Base-by-base conservation (phyloP, 169 alveolate genomes). In the Eimeria sp. region DNA sequence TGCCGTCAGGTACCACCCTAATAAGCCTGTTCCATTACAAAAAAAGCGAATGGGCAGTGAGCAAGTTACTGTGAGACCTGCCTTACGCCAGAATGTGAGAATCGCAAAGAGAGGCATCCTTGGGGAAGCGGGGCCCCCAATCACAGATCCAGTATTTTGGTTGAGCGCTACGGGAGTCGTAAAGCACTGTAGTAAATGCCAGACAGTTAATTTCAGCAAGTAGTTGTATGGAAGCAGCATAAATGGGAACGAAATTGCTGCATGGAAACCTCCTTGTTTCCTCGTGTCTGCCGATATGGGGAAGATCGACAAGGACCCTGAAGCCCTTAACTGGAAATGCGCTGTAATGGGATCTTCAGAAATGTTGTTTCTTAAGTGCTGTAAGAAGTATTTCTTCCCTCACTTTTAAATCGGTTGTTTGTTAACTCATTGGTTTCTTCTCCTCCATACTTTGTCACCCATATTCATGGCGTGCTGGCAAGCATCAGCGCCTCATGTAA, bases 51-150 rank as follows among this genome's bases (percentile, higher is more conserved):
- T 2, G 7, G 14, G 16, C 54, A 13, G 4, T 72, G 54, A 5
- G 27, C n/a, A 72, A 40, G 10, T 10, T 13, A 10, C 54, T 72
- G 43, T n/a, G 30, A 34, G 67, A 47, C 20, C 22, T 30, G 22
- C 65, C 40, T 18, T 2, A 18, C 13, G 22, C 58, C 7, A 5
- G 61, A 14, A 43, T 30, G 14, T 34, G 34, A 75, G 45, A 43
- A 4, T 10, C 58, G 3, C 45, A 13, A 45, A 5, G 3, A 20
- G 43, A 13, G 45, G 40, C 88, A 63, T 54, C 84, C 34, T 13
- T 73, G 84, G 27, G 84, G 84, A 27, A 10, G 57, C 27, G 84
- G 84, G 84, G 57, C 84, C 88, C 88, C 63, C 65, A 47, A 49
- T 7, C n/a, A 10, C 43, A 27, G n/a, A 78, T 47, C 45, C 7